A percentile compares a stretch with the other conserved stretches of the same genome.
Conservation (phyloP, 345 rosid genomes). For the Populus deltoides region DNA sequence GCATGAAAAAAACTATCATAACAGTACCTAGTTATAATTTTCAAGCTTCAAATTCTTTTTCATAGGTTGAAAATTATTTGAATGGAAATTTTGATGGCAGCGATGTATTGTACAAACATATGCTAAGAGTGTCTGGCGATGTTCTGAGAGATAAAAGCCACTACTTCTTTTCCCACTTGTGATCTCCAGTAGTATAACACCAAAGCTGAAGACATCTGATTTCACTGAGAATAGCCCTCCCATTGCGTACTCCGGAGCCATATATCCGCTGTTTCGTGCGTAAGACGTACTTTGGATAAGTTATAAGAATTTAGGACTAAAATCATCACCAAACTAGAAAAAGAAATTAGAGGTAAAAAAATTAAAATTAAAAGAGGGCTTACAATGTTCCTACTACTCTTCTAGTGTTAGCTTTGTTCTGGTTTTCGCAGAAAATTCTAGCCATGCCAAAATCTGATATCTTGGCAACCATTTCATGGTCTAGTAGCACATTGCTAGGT, state of each 20-base stretch:
- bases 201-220: slow-evolving; percentile 33
- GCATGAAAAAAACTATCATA: not conserved
- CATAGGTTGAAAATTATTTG: no score
- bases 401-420: slow-evolving; percentile 23
- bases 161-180: slow-evolving; percentile 19
- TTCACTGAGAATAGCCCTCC: slow-evolving; percentile 29
- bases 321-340: not conserved
- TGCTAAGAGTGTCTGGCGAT: not conserved
- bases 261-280: slow-evolving; percentile 1
- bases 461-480: slow-evolving; percentile 40
- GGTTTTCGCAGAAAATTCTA: slow-evolving; percentile 24
- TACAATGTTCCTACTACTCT: slow-evolving; percentile 33
- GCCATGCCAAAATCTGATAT: slow-evolving; percentile 56
- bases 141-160: slow-evolving; percentile 13
- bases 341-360: no score
- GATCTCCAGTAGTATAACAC: slow-evolving; percentile 31
- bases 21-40: not conserved
- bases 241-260: slow-evolving; percentile 32
- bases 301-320: not conserved
- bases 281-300: no score
- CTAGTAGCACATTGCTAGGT: slow-evolving; percentile 41
- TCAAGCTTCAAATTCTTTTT: not conserved
- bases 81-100: not conserved
- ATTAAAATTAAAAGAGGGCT: not conserved
- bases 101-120: slow-evolving; percentile 5